Evolutionary conservation across 176 grass and related monocot species (phyloP), one percentile per base, ranked within the genome.

Genomic region (Oryza nivara): DNA sequence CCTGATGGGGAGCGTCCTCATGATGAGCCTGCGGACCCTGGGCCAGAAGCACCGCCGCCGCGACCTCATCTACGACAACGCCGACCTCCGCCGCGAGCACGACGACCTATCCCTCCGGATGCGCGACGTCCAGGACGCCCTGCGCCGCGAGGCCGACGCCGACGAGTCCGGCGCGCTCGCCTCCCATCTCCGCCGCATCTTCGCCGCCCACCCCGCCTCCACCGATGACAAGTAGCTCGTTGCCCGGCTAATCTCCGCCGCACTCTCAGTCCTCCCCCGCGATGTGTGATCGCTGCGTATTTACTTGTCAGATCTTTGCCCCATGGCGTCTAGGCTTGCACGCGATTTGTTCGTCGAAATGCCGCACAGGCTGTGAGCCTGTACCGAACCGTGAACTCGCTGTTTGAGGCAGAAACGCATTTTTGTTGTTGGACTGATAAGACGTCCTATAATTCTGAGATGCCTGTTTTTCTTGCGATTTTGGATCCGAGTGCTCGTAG

Each of bases 31-130:
- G 25, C 89, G 93, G 10, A 91, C 88, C 43, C 86, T 99, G 47
- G 72, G 93, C 48, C 93, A 99, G 90, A 99, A 99, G 84, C 81
- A 96, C 89, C 96, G 88, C 34, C 78, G 88, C 79, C 43, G 68
- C 83, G 93, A 96, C 82, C 91, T 99, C 89, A 66, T 74, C 63
- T n/a, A 75, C 76, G 96, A 99, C 70, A 79, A 71, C 89, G 89
- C 89, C 61, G 83, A 91, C 30, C 88, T 99, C 66, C 75, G 89
- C 61, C 83, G 80, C 76, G 93, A 96, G 88, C 82, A 49, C 3
- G 86, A 94, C 8, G 64, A 67, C 48, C 84, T 90, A 58, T 65
- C 81, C 91, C 32, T 23, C 58, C 93, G 96, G 54, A 91, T 93
- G 83, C 13, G 51, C 11, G 73, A 86, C 63, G 72, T 99, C 68